Percentiles rank a stretch among this genome's conserved stretches.
Conservation (phyloP, 306 rosid genomes). For the Prinsepia uniflora region DNA sequence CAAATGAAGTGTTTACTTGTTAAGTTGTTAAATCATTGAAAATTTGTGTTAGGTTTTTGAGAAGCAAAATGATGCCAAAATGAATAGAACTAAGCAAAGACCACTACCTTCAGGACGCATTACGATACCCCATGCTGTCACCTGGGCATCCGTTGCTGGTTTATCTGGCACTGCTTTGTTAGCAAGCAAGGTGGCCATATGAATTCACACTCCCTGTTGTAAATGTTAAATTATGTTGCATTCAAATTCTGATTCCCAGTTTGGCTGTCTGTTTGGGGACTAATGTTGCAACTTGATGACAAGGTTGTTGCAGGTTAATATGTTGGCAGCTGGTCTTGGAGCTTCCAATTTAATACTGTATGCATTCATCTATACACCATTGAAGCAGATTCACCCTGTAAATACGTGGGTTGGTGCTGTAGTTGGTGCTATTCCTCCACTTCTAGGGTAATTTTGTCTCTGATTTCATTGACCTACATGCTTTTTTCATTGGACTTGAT, state of each 20-base stretch:
- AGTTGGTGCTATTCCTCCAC: constrained; percentile 98
- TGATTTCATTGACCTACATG: constrained; percentile 9
- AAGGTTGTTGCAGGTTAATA: constrained; percentile 92
- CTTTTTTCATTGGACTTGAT: neutral
- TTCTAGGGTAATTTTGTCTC: constrained; percentile 63
- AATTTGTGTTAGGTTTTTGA: constrained; percentile 57
- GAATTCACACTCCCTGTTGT: constrained; percentile 22
- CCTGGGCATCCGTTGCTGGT: constrained; percentile 75
- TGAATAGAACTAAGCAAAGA: constrained; percentile 78
- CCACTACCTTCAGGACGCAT: constrained; percentile 95
- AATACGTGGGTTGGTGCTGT: constrained; percentile 98
- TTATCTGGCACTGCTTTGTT: constrained; percentile 70
- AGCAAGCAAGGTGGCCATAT: constrained; percentile 66
- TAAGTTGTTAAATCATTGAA: neutral
- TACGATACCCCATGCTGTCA: constrained; percentile 62
- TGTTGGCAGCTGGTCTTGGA: constrained; percentile 94
- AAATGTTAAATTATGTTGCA: constrained; percentile 17
- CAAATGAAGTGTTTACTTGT: too few species aligned
- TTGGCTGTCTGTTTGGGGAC: constrained; percentile 33
- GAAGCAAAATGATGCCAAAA: constrained; percentile 73
- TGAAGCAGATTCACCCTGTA: constrained; percentile 93
- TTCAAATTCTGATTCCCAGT: constrained; percentile 1
- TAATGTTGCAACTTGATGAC: constrained; percentile 56
- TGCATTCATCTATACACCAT: constrained; percentile 84
- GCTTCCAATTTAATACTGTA: constrained; percentile 83